Percentiles rank a stretch among this genome's conserved stretches.
Conservation (phyloP, 2,329 filamentous ascomycete genomes). For the Exophiala alcalophila region DNA sequence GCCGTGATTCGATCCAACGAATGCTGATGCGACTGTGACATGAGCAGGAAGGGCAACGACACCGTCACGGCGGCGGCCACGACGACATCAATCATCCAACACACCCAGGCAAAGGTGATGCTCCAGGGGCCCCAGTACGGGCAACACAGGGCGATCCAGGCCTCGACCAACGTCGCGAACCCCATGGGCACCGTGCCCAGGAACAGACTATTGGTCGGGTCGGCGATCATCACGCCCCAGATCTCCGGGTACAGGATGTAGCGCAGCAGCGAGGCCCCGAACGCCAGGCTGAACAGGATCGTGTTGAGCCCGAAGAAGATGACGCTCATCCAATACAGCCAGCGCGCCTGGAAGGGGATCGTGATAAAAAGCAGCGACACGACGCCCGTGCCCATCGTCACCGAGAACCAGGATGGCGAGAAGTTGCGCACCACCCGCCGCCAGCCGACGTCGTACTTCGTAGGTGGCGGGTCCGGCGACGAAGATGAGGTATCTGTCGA, state of each 20-base stretch:
- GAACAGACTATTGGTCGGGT: conserved; percentile 67
- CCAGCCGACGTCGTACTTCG: conserved; percentile 41
- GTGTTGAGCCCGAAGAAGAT: conserved; percentile 61
- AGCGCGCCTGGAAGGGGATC: conserved; percentile 58
- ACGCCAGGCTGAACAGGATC: conserved; percentile 49
- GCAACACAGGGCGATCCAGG: conserved; percentile 60
- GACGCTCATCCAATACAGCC: conserved; percentile 59
- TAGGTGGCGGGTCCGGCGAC: background rate
- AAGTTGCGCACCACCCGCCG: conserved; percentile 40
- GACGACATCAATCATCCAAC: conserved; percentile 58
- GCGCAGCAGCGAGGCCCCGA: conserved; percentile 55
- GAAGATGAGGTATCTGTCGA: too few relatives aligned
- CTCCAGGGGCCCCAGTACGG: conserved; percentile 60
- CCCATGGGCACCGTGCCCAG: conserved; percentile 68
- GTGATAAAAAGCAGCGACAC: conserved; percentile 61
- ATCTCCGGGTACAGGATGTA: conserved; percentile 66
- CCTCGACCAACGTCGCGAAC: conserved; percentile 65
- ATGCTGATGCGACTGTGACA: conserved; percentile 39
- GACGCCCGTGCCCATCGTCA: conserved; percentile 67
- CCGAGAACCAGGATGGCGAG: conserved; percentile 55
- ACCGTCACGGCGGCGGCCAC: conserved; percentile 55
- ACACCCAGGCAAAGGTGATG: conserved; percentile 54
- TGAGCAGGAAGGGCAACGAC: conserved; percentile 49
- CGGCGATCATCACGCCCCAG: conserved; percentile 63
- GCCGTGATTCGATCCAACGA: conserved; percentile 62